Evolutionary conservation across 257 asterid species (phyloP).

Genomic region (Lithospermum erythrorhizon): DNA sequence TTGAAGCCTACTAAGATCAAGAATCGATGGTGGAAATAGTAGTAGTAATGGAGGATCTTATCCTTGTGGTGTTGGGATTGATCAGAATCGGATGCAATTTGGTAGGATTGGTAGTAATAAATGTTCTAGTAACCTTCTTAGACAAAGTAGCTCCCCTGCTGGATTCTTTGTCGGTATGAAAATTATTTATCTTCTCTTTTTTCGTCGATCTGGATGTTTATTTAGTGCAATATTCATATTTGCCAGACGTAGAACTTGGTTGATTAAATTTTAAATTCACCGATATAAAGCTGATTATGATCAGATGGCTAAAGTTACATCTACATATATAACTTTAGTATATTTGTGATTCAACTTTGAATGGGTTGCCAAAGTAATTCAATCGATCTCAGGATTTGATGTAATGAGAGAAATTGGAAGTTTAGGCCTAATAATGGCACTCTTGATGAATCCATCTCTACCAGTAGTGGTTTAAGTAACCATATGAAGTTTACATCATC

Average conservation of each 20-base stretch:
- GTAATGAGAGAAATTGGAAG: slow-evolving; percentile 53
- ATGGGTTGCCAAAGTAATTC: slow-evolving; percentile 1
- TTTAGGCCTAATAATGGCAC: slow-evolving; percentile 32
- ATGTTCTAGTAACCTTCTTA: slow-evolving; percentile 38
- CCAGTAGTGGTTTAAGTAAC: slow-evolving; percentile 30
- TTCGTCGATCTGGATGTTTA: background rate
- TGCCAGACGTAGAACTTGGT: too few relatives aligned
- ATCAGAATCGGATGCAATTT: slow-evolving; percentile 21
- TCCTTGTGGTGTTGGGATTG: slow-evolving; percentile 29
- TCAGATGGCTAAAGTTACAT: too few relatives aligned
- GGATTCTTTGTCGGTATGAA: slow-evolving; percentile 64
- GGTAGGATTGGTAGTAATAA: slow-evolving; percentile 22
- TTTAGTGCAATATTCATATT: too few relatives aligned
- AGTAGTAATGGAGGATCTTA: slow-evolving; percentile 56
- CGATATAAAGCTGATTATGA: too few relatives aligned
- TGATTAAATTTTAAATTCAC: too few relatives aligned
- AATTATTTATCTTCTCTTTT: slow-evolving; percentile 1
- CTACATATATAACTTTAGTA: too few relatives aligned
- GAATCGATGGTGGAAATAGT: slow-evolving; percentile 8
- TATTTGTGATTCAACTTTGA: background rate
- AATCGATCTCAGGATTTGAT: slow-evolving; percentile 49
- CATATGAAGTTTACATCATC: slow-evolving; percentile 42
- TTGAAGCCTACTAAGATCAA: too few relatives aligned
- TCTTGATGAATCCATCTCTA: slow-evolving; percentile 20
- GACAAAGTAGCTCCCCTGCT: slow-evolving; percentile 87